These are phyloP conservation scores for Trichoderma sp. DNA, from an alignment of 2,329 filamentous ascomycete species.

Conservation along the genomic window DNA sequence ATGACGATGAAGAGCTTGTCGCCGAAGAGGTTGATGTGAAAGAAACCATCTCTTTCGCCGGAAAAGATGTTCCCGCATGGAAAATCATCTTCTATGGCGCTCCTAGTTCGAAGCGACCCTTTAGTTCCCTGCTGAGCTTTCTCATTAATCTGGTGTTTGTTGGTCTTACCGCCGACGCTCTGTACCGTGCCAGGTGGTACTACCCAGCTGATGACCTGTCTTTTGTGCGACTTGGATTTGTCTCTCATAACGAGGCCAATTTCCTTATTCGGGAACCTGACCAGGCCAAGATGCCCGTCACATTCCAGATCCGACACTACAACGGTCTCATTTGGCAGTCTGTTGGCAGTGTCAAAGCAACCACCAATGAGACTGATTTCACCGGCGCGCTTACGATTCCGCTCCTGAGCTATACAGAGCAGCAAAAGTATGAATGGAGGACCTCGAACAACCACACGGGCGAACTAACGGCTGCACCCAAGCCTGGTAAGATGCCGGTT, in stretches of 20 bases:
- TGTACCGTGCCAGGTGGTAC: slow-evolving; percentile 71
- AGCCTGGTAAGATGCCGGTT: slow-evolving; percentile 62
- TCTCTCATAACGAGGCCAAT: slow-evolving; percentile 77
- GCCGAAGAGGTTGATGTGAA: slow-evolving; percentile 60
- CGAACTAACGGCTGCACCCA: slow-evolving; percentile 76
- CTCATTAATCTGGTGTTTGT: slow-evolving; percentile 71
- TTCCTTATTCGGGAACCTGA: slow-evolving; percentile 86
- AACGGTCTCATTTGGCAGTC: slow-evolving; percentile 63
- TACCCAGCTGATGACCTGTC: slow-evolving; percentile 75
- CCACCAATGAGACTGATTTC: slow-evolving; percentile 79
- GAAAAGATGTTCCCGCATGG: slow-evolving; percentile 58
- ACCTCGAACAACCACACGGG: slow-evolving; percentile 87
- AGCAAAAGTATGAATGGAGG: slow-evolving; percentile 78
- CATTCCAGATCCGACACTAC: slow-evolving; percentile 64
- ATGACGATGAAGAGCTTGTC: slow-evolving; percentile 40
- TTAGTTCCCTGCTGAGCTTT: slow-evolving; percentile 68
- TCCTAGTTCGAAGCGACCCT: slow-evolving; percentile 69
- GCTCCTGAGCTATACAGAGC: slow-evolving; percentile 63
- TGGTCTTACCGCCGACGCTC: slow-evolving; percentile 71
- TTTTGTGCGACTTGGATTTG: slow-evolving; percentile 84
- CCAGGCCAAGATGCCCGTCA: slow-evolving; percentile 71
- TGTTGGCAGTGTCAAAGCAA: slow-evolving; percentile 64
- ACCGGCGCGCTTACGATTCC: slow-evolving; percentile 71
- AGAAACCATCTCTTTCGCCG: slow-evolving; percentile 62
- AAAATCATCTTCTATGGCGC: slow-evolving; percentile 73